Percentiles rank a stretch among this genome's conserved stretches.
Conservation (phyloP, 2,329 filamentous ascomycete species). For the Penicillium sp. region DNA sequence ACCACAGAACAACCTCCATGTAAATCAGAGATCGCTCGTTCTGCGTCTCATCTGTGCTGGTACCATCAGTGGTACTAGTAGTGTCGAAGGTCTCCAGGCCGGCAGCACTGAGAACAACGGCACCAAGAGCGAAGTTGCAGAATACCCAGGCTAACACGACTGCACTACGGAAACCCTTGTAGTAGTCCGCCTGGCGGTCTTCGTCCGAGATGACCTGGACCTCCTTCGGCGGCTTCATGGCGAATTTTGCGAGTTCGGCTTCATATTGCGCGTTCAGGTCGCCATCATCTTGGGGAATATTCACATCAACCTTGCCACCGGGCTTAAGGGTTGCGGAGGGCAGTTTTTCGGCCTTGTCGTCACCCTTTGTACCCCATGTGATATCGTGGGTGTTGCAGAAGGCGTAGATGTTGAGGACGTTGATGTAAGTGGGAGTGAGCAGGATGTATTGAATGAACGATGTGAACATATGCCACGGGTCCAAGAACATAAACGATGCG, state of each 20-base stretch:
- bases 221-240: conserved; percentile 71
- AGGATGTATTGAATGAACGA: conserved; percentile 89
- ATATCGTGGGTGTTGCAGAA: conserved; percentile 99
- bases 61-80: conserved; percentile 10
- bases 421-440: conserved; percentile 94
- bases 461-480: conserved; percentile 99
- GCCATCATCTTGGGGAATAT: conserved; percentile 81
- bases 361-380: conserved; percentile 96
- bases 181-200: conserved; percentile 96
- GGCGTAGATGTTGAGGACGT: conserved; percentile 97
- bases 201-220: conserved; percentile 49
- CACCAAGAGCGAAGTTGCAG: conserved; percentile 84
- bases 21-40: conserved; percentile 72
- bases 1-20: conserved; percentile 84
- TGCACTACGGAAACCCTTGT: conserved; percentile 89
- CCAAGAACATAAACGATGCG: conserved; percentile 89
- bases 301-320: conserved; percentile 90
- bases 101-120: conserved; percentile 81
- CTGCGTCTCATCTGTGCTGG: conserved; percentile 45
- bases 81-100: conserved; percentile 69
- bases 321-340: conserved; percentile 87
- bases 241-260: conserved; percentile 73
- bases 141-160: conserved; percentile 97
- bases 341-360: conserved; percentile 90
- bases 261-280: conserved; percentile 97